Base-by-base conservation (phyloP, 148 eudicot species). In the Heliamphora exappendiculata region DNA sequence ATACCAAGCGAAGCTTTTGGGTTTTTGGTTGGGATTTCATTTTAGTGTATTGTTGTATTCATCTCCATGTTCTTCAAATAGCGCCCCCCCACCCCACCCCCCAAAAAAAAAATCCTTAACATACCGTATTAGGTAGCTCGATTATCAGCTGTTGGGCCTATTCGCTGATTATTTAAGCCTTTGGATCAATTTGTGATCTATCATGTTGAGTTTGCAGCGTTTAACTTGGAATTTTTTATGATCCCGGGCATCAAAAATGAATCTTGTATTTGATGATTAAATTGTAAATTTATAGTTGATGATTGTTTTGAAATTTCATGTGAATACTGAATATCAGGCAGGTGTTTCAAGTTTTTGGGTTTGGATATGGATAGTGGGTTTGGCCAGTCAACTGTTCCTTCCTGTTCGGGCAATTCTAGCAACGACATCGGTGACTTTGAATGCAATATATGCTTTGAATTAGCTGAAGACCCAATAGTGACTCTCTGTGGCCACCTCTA, bases 401-500 rank as follows among this genome's bases (percentile, higher is more conserved):
- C 62, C 16, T 50, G 24, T 78, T 78, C 84, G 60, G 69, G 60
- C 19, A 74, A 80, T 53, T 29, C 1, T 4, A 59, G 57, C 47
- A 29, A 42, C 11, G 77, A 78, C 1, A 26, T 75, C 6, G 86
- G 82, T 55, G 53, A 80, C 34, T 85, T 85, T 33, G 84, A 85
- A 58, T 85, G 88, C 81, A 80, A 86, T 75, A 86, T 86, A 55
- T 86, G 88, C 72, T 86, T 83, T 16, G 88, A 86, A 41, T 70
- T 83, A 47, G 88, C 86, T 34, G 86, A 79, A 75, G 86, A 83
- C 29, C 88, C 88, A 3, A 77, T 81, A 2, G 86, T 86, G 37
- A 86, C 88, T 10, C 86, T 83, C 19, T 86, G 88, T 50, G 88
- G 88, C 14, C 88, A 86, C 66, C 88, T 86, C 29, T 86, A 83